Conservation (phyloP, 805 yeast species). For the Barnettozyma siamensis region DNA sequence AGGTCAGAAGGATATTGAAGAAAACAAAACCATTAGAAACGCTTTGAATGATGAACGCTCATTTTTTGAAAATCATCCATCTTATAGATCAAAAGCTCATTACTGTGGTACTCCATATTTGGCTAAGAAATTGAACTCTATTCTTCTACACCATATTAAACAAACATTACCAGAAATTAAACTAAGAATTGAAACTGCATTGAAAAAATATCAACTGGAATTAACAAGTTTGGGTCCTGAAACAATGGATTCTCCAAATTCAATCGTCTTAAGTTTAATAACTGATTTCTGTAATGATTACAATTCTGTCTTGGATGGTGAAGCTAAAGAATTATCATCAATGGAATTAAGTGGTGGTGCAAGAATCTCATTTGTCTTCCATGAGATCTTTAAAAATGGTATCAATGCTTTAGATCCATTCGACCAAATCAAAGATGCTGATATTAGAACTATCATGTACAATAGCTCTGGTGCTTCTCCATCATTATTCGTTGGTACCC, state of each 20-base stretch:
- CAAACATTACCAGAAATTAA: constrained; percentile 89
- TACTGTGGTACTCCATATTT: constrained; percentile 98
- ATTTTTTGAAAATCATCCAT: constrained; percentile 84
- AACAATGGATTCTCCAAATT: constrained; percentile 81
- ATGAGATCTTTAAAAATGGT: constrained; percentile 92
- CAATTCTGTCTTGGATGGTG: constrained; percentile 87
- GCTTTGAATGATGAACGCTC: constrained; percentile 77
- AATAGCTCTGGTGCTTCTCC: constrained; percentile 97
- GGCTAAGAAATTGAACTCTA: constrained; percentile 85
- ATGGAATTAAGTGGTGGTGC: constrained; percentile 97
- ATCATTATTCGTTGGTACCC: constrained; percentile 92
- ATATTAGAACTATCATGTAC: constrained; percentile 94
- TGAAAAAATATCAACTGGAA: constrained; percentile 81
- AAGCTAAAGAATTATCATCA: constrained; percentile 80
- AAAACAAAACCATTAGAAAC: constrained; percentile 77
- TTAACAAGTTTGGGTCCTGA: constrained; percentile 79
- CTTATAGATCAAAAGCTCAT: constrained; percentile 88
- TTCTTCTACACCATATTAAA: constrained; percentile 84
- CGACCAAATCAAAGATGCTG: constrained; percentile 92
- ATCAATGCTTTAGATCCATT: constrained; percentile 89
- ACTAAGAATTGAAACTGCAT: constrained; percentile 77
- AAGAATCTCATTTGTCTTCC: constrained; percentile 93
- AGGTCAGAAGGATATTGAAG: constrained; percentile 94
- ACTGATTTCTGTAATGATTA: constrained; percentile 91
- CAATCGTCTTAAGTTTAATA: constrained; percentile 83